These are phyloP conservation scores for Moesziomyces aphidis DNA, from an alignment of 1,284 basidiomycete genomes.

Conservation along the genomic window DNA sequence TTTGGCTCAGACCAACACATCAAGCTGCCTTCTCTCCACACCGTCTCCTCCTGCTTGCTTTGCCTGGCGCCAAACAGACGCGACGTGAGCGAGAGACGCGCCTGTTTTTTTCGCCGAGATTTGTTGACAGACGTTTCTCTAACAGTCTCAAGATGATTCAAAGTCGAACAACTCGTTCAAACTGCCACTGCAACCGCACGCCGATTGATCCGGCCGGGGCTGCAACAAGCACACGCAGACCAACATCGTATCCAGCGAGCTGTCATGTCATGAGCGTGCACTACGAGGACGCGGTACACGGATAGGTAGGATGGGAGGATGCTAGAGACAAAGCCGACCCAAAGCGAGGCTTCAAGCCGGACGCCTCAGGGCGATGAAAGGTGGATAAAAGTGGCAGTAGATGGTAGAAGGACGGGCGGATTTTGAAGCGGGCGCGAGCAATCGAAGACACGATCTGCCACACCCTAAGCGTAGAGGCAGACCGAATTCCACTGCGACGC, in stretches of 20 bases:
- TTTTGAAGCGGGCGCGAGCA: background rate
- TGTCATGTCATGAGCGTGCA: background rate
- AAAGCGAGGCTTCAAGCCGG: background rate
- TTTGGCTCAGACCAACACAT: background rate
- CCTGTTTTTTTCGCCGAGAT: background rate
- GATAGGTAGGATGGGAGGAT: background rate
- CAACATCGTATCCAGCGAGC: background rate
- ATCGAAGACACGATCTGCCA: background rate
- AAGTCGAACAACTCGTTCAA: background rate
- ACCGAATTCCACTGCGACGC: background rate
- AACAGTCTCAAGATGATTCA: constrained; percentile 1
- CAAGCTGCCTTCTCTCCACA: background rate
- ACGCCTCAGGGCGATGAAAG: no score
- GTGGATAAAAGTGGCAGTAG: background rate
- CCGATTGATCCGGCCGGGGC: no score
- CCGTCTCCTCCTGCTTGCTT: constrained; percentile 1
- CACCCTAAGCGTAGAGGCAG: background rate
- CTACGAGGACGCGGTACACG: background rate
- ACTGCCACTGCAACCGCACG: no score
- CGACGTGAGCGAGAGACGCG: constrained; percentile 26
- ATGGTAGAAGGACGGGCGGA: background rate
- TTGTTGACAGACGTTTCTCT: background rate
- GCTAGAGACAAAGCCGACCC: background rate
- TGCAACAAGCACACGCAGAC: background rate
- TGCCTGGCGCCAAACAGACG: constrained; percentile 5